A percentile compares a stretch with the other conserved stretches of the same genome.
Conservation (phyloP, 208 protist species). For the Crithidia fasciculata region DNA sequence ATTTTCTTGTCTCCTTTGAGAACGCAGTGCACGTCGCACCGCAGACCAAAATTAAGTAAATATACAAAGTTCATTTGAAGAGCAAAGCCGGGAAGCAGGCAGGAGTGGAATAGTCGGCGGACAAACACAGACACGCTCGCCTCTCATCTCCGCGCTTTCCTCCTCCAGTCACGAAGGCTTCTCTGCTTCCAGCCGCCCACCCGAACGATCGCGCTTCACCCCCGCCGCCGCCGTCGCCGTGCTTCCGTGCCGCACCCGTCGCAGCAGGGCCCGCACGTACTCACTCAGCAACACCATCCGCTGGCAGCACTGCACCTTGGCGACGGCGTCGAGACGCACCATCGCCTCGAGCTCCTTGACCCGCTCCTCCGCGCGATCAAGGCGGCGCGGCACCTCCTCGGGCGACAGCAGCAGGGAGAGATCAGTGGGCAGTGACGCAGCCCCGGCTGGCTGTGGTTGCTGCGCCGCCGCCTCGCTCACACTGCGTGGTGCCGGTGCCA, state of each 20-base stretch:
- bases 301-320: slow-evolving; percentile 42
- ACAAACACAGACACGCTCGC: no score
- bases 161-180: no score
- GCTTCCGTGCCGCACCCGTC: slow-evolving; percentile 8
- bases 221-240: background rate
- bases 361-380: slow-evolving; percentile 35
- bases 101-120: no score
- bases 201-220: background rate
- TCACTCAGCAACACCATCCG: slow-evolving; percentile 57
- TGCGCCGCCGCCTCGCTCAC: background rate
- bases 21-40: no score
- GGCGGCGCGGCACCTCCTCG: slow-evolving; percentile 27
- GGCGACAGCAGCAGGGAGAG: slow-evolving; percentile 20
- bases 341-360: slow-evolving; percentile 45
- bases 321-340: slow-evolving; percentile 29
- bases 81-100: no score
- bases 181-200: background rate
- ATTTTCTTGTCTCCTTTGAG: background rate
- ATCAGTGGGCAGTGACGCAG: slow-evolving; percentile 25
- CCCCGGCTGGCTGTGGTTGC: background rate
- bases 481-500: slow-evolving; percentile 2
- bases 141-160: no score
- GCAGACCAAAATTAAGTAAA: no score
- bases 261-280: slow-evolving; percentile 31
- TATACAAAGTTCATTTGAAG: no score